Percentiles rank a stretch among this genome's conserved stretches.
phyloP scores from a whole-genome alignment of 169 alveolate species.

The Cryptosporidium baileyi region DNA sequence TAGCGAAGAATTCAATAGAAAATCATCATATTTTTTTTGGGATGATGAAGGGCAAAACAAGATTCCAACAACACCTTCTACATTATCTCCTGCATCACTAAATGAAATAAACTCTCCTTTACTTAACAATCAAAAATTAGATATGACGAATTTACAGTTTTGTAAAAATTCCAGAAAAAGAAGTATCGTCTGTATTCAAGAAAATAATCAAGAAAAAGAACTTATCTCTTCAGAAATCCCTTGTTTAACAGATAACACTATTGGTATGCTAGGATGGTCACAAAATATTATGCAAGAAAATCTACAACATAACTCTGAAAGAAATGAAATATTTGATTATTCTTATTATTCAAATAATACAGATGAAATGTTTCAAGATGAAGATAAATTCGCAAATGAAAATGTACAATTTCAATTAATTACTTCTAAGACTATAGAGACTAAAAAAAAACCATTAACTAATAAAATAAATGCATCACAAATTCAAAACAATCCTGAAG shows the following conservation, averaged over 20 bases:
- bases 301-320: neutral
- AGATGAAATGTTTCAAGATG: constrained; percentile 45
- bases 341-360: constrained; percentile 6
- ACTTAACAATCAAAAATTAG: neutral
- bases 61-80: constrained; percentile 57
- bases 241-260: constrained; percentile 10
- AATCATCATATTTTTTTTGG: constrained; percentile 45
- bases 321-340: neutral
- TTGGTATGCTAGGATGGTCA: constrained; percentile 52
- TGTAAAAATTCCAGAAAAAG: neutral
- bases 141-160: neutral
- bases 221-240: neutral
- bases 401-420: neutral
- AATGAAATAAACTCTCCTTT: constrained; percentile 47
- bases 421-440: neutral
- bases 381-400: neutral
- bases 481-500: neutral
- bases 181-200: neutral
- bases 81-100: constrained; percentile 59
- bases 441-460: neutral
- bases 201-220: neutral
- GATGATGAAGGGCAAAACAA: constrained; percentile 56
- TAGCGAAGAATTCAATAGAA: constrained; percentile 25
- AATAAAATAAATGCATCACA: neutral
- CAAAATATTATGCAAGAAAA: constrained; percentile 3